These are phyloP conservation scores for Rhodotorula sp. DNA, from an alignment of 1,284 basidiomycete species.

Conservation along the genomic window DNA sequence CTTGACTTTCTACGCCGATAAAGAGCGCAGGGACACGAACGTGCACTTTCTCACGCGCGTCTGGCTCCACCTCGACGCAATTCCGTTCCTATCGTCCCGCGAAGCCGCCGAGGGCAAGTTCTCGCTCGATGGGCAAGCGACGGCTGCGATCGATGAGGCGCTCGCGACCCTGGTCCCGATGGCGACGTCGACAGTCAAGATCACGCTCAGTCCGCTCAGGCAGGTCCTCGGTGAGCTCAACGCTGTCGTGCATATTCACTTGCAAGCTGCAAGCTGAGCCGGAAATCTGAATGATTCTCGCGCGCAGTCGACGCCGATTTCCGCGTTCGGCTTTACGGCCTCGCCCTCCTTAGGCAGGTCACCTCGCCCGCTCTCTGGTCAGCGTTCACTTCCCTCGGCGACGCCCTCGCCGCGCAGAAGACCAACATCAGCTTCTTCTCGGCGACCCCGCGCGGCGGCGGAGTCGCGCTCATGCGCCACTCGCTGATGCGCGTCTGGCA, in stretches of 20 bases:
- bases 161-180: conserved; percentile 9
- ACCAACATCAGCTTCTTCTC: conserved; percentile 26
- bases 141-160: conserved; percentile 20
- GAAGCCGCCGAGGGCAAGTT: conserved; percentile 9
- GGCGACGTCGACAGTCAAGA: conserved; percentile 18
- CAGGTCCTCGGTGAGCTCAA: conserved; percentile 17
- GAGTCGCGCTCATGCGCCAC: conserved; percentile 29
- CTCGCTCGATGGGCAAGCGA: conserved; percentile 25
- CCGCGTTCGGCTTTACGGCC: conserved; percentile 20
- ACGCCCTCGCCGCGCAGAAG: conserved; percentile 15
- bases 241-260: too few species aligned
- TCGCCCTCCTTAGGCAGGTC: conserved; percentile 9
- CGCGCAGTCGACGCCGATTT: conserved; percentile 25
- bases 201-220: conserved; percentile 7
- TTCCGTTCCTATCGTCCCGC: conserved; percentile 13
- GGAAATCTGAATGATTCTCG: too few species aligned
- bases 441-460: conserved; percentile 28
- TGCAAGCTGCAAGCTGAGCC: too few species aligned
- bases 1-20: conserved; percentile 3
- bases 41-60: conserved; percentile 12
- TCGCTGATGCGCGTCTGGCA: conserved; percentile 25
- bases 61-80: conserved; percentile 25
- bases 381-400: conserved; percentile 9
- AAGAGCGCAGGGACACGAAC: background rate
- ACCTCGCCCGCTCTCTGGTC: conserved; percentile 17